These are phyloP conservation scores for Asclepias syriaca DNA, from an alignment of 257 asterid species.

Conservation along the genomic window DNA sequence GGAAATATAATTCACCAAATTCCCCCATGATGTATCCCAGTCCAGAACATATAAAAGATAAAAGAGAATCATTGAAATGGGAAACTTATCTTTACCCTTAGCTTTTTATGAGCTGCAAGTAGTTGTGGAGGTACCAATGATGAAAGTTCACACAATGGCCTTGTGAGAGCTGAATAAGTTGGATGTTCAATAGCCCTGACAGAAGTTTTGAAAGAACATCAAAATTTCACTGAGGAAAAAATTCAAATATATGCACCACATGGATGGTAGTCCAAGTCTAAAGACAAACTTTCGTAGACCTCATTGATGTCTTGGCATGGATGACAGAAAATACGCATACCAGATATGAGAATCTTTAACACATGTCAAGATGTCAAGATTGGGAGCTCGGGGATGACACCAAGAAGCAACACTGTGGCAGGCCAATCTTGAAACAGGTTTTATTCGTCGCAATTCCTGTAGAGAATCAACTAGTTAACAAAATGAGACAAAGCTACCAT, in stretches of 20 bases:
- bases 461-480: conserved; percentile 14
- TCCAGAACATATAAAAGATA: not conserved
- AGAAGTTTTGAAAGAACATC: conserved; percentile 26
- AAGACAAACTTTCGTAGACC: not conserved
- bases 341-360: conserved; percentile 98
- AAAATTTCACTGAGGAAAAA: conserved; percentile 17
- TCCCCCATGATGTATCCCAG: not conserved
- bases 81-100: conserved; percentile 51
- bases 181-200: conserved; percentile 99
- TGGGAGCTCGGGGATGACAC: conserved; percentile 99
- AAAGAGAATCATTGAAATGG: not conserved
- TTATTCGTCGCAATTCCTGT: conserved; percentile 91
- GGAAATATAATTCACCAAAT: not conserved
- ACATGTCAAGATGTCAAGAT: conserved; percentile 93
- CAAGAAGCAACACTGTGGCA: conserved; percentile 99
- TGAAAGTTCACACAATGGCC: conserved; percentile 96
- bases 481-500: conserved; percentile 11
- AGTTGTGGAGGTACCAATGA: conserved; percentile 90
- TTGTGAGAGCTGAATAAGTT: conserved; percentile 92
- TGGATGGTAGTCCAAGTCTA: not conserved
- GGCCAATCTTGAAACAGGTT: conserved; percentile 92
- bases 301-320: conserved; percentile 10
- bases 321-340: conserved; percentile 35
- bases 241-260: not conserved
- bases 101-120: conserved; percentile 95